Conservation (phyloP, 1,284 basidiomycete species). For the Austroboletus sp. region DNA sequence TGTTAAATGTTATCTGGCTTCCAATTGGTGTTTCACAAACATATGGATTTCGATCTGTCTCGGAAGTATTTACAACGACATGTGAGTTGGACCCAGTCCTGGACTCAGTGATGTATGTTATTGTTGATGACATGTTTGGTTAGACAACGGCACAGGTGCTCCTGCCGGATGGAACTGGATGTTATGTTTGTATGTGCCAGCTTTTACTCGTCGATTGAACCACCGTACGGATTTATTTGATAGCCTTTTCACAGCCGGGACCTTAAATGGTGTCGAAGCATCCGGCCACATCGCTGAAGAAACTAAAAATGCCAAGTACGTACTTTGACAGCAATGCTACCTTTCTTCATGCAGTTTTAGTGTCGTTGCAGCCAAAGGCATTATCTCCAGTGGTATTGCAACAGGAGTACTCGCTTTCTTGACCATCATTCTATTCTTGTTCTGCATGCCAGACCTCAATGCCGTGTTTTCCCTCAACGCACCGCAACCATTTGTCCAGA, state of each 20-base stretch:
- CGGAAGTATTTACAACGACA: slow-evolving; percentile 75
- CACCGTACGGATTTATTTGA: slow-evolving; percentile 1
- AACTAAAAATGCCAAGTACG: slow-evolving; percentile 75
- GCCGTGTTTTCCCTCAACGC: slow-evolving; percentile 65
- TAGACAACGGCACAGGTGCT: slow-evolving; percentile 82
- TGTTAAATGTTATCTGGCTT: slow-evolving; percentile 81
- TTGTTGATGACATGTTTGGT: slow-evolving; percentile 6
- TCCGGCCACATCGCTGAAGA: slow-evolving; percentile 86
- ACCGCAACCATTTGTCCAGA: slow-evolving; percentile 81
- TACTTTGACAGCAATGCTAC: neutral
- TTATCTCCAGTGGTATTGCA: slow-evolving; percentile 65
- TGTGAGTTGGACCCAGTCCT: slow-evolving; percentile 43
- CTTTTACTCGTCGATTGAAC: too few relatives aligned
- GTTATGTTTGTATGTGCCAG: slow-evolving; percentile 56
- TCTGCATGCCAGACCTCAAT: slow-evolving; percentile 75
- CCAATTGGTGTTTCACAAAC: slow-evolving; percentile 79
- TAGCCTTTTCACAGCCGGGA: slow-evolving; percentile 77
- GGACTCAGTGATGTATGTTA: neutral
- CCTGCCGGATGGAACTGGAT: slow-evolving; percentile 83
- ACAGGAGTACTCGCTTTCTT: slow-evolving; percentile 70
- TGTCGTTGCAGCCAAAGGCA: slow-evolving; percentile 71
- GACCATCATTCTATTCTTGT: slow-evolving; percentile 74
- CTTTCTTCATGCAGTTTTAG: slow-evolving; percentile 31
- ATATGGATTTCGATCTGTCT: slow-evolving; percentile 73
- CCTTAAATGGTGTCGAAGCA: slow-evolving; percentile 81